Evolutionary conservation across 805 yeast genomes (phyloP).

Genomic region (Hanseniaspora vineae): DNA sequence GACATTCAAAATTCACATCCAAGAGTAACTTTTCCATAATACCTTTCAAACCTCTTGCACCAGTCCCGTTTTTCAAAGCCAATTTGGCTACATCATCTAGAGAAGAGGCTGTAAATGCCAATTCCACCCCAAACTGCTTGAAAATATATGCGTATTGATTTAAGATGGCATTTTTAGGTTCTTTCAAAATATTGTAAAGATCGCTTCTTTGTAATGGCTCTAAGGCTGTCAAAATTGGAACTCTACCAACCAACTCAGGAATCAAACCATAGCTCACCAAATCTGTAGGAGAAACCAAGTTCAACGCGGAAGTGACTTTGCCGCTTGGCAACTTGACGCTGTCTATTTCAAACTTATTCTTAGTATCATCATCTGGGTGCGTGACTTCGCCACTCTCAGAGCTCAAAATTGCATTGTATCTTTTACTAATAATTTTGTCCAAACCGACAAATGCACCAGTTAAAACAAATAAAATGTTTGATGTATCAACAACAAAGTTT

Average conservation of each 20-base stretch:
- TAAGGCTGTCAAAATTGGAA: constrained; percentile 40
- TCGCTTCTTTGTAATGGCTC: constrained; percentile 33
- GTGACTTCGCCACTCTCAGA: constrained; percentile 1
- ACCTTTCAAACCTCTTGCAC: constrained; percentile 47
- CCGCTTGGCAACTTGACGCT: constrained; percentile 28
- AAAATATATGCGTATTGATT: constrained; percentile 43
- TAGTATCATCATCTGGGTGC: constrained; percentile 5
- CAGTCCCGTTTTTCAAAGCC: constrained; percentile 42
- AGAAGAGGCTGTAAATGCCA: constrained; percentile 37
- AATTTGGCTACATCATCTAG: constrained; percentile 33
- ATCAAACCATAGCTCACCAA: constrained; percentile 40
- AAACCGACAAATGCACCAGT: constrained; percentile 56
- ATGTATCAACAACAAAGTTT: constrained; percentile 37
- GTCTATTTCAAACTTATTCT: constrained; percentile 18
- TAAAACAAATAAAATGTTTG: constrained; percentile 40
- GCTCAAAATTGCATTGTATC: constrained; percentile 19
- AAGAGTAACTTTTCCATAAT: constrained; percentile 39
- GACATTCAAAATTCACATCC: constrained; percentile 44
- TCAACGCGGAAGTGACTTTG: constrained; percentile 28
- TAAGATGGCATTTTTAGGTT: constrained; percentile 43
- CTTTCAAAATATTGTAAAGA: constrained; percentile 35
- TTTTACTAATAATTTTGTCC: constrained; percentile 32
- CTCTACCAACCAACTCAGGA: constrained; percentile 48
- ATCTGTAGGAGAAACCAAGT: constrained; percentile 37
- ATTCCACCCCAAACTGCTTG: constrained; percentile 36